phyloP scores from a whole-genome alignment of 208 protist genomes.

The Crithidia acanthocephali region DNA sequence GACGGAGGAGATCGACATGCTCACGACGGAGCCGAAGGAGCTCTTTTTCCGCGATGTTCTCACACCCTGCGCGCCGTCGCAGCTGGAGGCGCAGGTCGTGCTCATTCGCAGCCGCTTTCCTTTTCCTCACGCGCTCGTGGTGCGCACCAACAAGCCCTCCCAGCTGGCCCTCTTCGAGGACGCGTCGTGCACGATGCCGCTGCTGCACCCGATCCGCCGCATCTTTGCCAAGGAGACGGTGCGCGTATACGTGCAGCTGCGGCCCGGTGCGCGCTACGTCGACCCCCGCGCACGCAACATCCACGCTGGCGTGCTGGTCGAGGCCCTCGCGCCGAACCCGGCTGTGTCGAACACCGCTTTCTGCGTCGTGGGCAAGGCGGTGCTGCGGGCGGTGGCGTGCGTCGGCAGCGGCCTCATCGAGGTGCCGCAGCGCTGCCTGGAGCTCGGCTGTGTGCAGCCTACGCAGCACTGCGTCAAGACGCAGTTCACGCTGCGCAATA shows the following conservation, averaged over 20 bases:
- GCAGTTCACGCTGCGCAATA: constrained; percentile 54
- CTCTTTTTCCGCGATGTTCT: constrained; percentile 73
- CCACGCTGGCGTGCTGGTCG: constrained; percentile 71
- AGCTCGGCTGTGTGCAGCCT: constrained; percentile 55
- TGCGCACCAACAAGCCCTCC: constrained; percentile 79
- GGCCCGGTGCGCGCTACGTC: constrained; percentile 55
- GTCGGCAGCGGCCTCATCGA: constrained; percentile 64
- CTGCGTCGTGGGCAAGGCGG: constrained; percentile 49
- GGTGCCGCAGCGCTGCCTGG: constrained; percentile 39
- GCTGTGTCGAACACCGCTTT: constrained; percentile 42
- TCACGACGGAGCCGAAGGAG: constrained; percentile 67
- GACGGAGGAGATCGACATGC: constrained; percentile 59
- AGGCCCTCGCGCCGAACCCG: constrained; percentile 54
- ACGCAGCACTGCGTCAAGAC: constrained; percentile 41
- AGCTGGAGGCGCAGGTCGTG: constrained; percentile 68
- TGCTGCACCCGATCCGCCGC: constrained; percentile 60
- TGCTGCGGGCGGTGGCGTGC: constrained; percentile 48
- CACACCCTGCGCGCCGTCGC: constrained; percentile 58
- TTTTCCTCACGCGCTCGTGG: constrained; percentile 64
- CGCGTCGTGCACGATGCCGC: constrained; percentile 61
- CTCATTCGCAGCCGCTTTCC: constrained; percentile 67
- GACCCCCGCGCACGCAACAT: constrained; percentile 49
- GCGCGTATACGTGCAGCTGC: constrained; percentile 75
- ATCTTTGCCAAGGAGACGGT: constrained; percentile 67
- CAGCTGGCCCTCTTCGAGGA: constrained; percentile 83